Evolutionary conservation across 176 grass and related monocot genomes (phyloP).

Genomic region (Musa schizocarpa): DNA sequence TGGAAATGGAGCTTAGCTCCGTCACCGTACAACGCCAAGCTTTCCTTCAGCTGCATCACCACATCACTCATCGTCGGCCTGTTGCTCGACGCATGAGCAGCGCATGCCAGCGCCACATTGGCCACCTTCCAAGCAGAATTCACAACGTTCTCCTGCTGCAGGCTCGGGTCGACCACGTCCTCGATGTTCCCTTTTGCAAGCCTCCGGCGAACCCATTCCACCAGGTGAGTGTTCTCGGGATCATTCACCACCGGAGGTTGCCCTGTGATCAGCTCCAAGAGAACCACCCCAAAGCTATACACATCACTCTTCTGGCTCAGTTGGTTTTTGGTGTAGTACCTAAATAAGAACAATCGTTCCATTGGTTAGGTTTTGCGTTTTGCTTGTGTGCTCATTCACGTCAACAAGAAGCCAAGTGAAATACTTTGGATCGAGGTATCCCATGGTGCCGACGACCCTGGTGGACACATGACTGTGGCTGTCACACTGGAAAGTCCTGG

Average conservation of each 20-base stretch:
- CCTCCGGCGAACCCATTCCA: constrained; percentile 22
- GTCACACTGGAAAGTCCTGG: constrained; percentile 5
- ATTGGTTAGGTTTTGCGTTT: background rate
- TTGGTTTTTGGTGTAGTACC: constrained; percentile 7
- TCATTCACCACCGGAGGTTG: constrained; percentile 2
- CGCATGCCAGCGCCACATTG: constrained; percentile 29
- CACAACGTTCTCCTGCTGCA: background rate
- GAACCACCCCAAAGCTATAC: constrained; percentile 32
- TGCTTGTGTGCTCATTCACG: background rate
- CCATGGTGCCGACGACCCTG: constrained; percentile 4
- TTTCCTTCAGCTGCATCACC: constrained; percentile 20
- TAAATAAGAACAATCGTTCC: background rate
- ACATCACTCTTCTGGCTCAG: constrained; percentile 16
- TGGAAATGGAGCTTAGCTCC: background rate
- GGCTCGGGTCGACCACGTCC: background rate
- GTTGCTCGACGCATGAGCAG: background rate
- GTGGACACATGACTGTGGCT: background rate
- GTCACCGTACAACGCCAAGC: constrained; percentile 7
- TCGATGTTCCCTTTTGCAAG: constrained; percentile 15
- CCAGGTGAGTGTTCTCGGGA: constrained; percentile 1
- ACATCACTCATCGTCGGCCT: constrained; percentile 25
- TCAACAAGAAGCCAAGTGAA: background rate
- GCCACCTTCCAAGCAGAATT: constrained; percentile 9
- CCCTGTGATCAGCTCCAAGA: constrained; percentile 35
- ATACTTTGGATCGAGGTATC: constrained; percentile 21